Evolutionary conservation across 305 asterid genomes (phyloP), one percentile per base, ranked within the genome.

Genomic region (Ilex paraguariensis): DNA sequence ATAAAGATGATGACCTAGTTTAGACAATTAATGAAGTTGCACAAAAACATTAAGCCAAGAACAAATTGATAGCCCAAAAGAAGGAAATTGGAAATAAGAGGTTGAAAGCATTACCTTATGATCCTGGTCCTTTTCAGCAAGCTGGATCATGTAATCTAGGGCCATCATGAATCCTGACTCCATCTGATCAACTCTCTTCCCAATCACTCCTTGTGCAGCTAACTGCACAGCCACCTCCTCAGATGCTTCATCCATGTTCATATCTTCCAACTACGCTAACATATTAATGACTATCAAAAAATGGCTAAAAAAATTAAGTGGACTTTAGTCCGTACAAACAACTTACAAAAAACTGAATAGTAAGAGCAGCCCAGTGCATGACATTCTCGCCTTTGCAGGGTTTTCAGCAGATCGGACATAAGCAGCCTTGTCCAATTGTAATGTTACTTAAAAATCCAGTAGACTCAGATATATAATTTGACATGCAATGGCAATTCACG

Each of bases 151-250:
- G 82, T 87, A 92, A 84, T 92, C 98, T 62, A 90, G 91, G 66
- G 95, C 96, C 96, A 86, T 83, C 87, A 91, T 86, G 71, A 91
- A 91, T 16, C 98, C 91, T 2, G 97, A 67, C 76, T 92, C 98
- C 98, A 91, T 91, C 81, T 91, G 70, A 66, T 91, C 97, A 75
- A 89, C 98, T 84, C 98, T 82, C 83, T 89, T 89, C 74, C 98
- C 98, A 70, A 92, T 89, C 68, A 92, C 98, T 84, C 98, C 98
- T 60, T 92, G 98, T 53, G 97, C 98, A 71, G 94, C 94, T 80
- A 92, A 77, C 61, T 87, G 86, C 45, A 91, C 88, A 12, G 96
- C 98, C 63, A 88, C 86, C 69, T 89, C 91, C 79, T 89, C 97
- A 12, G 87, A 79, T 62, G 95, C 88, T 70, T 90, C 96, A 66